Evolutionary conservation across 352 stramenopile species (phyloP), one percentile per base, ranked within the genome.

Genomic region (Phytophthora melonis): DNA sequence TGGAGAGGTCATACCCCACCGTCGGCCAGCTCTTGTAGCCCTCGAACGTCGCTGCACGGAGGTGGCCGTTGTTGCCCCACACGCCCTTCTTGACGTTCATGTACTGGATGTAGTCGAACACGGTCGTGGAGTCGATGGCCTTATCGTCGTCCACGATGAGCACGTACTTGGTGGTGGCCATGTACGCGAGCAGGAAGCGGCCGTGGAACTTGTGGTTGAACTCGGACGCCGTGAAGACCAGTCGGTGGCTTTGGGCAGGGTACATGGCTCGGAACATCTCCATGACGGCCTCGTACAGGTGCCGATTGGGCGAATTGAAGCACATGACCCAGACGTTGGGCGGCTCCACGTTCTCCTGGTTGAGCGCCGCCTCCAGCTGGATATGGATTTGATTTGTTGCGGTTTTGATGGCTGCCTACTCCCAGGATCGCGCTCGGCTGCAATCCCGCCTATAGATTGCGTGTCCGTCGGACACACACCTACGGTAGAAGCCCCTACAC

Each of bases 251-350:
- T 50, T 50, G 43, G n/a, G 43, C 18, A 47, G 50, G 43, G 58
- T 69, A 27, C 21, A 67, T 53, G 21, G 47, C 49, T 23, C 66
- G 70, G 23, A 77, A 55, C 10, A 60, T 54, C 1, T 66, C 19
- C 9, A 88, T 64, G 5, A 86, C 68, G 1, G 49, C 58, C 41
- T 79, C 47, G 52, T 78, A 89, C 43, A 74, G 70, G 21, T 36
- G 66, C 10, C 71, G 60, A 1, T 72, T 50, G 54, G 0, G 81
- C 16, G 81, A 84, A 19, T 82, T 75, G 52, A 88, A 89, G 62
- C 77, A 82, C 79, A 81, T 83, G 71, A 89, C 72, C 81, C 81
- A 87, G 18, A 50, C 74, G 2, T 83, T 57, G 1, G 79, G 75
- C 6, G 49, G 50, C n/a, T 56, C 47, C 18, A 87, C 75, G 19